phyloP scores from a whole-genome alignment of 495 filamentous ascomycete species.

The Neurospora tetraspora region DNA sequence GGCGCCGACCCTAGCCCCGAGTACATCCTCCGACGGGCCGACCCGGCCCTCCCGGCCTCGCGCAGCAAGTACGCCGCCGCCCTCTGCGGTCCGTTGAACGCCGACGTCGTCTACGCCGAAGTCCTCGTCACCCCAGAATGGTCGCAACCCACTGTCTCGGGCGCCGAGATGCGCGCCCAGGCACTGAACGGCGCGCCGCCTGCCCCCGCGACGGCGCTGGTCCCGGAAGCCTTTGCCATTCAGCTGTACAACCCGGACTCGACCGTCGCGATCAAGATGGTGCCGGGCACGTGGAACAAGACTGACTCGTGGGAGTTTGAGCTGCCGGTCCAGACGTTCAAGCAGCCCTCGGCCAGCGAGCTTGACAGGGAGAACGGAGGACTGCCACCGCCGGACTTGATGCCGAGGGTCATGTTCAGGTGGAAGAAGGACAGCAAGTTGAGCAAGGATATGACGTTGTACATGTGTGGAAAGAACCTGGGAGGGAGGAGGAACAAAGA shows the following conservation, averaged over 20 bases:
- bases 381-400: conserved; percentile 52
- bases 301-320: conserved; percentile 83
- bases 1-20: conserved; percentile 70
- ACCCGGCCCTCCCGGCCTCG: conserved; percentile 55
- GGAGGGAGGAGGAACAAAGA: conserved; percentile 70
- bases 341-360: conserved; percentile 60
- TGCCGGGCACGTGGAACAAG: conserved; percentile 65
- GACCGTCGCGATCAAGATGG: conserved; percentile 57
- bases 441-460: conserved; percentile 68
- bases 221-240: conserved; percentile 69
- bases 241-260: conserved; percentile 95
- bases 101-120: conserved; percentile 77
- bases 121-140: conserved; percentile 77
- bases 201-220: conserved; percentile 62
- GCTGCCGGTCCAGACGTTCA: conserved; percentile 79
- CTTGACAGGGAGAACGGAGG: conserved; percentile 69
- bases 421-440: conserved; percentile 90
- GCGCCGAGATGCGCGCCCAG: conserved; percentile 68
- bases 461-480: conserved; percentile 64
- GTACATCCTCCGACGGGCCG: conserved; percentile 66
- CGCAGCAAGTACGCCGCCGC: conserved; percentile 80
- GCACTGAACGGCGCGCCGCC: conserved; percentile 45
- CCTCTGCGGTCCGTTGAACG: conserved; percentile 71
- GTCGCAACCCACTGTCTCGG: conserved; percentile 68
- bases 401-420: conserved; percentile 73